A percentile compares a stretch with the other conserved stretches of the same genome.
Conservation (phyloP, 108 stramenopile genomes). For the Cyclostephanos invisitatus region DNA sequence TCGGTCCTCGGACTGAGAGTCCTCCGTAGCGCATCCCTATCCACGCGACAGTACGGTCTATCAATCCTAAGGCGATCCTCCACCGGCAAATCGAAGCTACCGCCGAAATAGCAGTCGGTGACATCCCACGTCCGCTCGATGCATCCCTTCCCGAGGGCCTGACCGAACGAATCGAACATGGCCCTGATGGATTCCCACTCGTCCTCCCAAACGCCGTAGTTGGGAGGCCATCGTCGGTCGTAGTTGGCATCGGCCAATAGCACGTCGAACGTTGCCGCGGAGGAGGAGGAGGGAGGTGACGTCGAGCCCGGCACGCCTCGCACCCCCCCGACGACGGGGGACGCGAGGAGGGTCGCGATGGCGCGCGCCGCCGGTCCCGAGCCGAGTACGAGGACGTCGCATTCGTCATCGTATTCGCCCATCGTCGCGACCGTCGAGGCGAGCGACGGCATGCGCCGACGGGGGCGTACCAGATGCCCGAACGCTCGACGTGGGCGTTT, state of each 20-base stretch:
- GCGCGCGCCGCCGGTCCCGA: conserved; percentile 78
- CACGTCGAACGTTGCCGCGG: conserved; percentile 52
- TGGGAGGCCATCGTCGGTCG: conserved; percentile 81
- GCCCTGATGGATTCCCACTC: conserved; percentile 85
- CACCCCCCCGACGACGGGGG: conserved; percentile 7
- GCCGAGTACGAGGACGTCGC: conserved; percentile 83
- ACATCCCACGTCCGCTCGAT: conserved; percentile 79
- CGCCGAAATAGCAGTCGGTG: conserved; percentile 95
- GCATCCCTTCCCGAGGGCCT: conserved; percentile 31
- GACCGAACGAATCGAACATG: conserved; percentile 30
- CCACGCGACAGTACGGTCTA: conserved; percentile 85
- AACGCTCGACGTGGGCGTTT: neutral
- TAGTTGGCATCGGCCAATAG: conserved; percentile 80
- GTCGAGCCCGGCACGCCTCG: neutral
- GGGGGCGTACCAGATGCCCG: too few species aligned
- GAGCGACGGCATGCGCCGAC: neutral
- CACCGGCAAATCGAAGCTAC: conserved; percentile 81
- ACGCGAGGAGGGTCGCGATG: conserved; percentile 71
- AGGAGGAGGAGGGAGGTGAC: neutral
- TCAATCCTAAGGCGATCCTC: conserved; percentile 72
- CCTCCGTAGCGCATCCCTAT: conserved; percentile 65
- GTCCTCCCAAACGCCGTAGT: conserved; percentile 95
- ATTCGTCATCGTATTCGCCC: conserved; percentile 50
- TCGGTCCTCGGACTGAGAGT: conserved; percentile 53
- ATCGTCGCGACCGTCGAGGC: neutral